Percentiles rank a stretch among this genome's conserved stretches.
Conservation (phyloP, 1,284 basidiomycete genomes). For the Apiotrichum siamense region DNA sequence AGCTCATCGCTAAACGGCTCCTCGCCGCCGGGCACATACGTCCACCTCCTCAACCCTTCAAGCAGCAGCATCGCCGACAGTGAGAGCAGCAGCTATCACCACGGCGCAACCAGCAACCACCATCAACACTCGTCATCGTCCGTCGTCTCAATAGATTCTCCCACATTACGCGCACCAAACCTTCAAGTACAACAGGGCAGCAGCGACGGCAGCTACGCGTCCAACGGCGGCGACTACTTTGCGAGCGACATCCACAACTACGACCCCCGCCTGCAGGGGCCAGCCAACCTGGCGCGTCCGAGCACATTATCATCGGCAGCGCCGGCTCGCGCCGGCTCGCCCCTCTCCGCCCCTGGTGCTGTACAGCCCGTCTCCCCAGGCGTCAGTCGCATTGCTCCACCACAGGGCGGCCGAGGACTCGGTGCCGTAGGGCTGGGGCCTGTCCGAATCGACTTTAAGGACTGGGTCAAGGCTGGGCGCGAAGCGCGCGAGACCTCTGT, state of each 20-base stretch:
- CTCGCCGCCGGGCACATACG: background rate
- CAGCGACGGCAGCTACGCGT: background rate
- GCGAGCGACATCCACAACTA: background rate
- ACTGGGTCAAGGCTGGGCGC: constrained; percentile 21
- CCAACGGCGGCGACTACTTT: background rate
- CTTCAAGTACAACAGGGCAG: background rate
- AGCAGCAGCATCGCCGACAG: background rate
- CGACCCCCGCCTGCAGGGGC: background rate
- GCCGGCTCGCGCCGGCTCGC: constrained; percentile 2
- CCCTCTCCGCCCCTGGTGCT: background rate
- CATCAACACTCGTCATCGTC: no score
- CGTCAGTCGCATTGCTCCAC: background rate
- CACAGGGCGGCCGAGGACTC: background rate
- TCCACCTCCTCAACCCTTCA: background rate
- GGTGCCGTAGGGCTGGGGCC: constrained; percentile 15
- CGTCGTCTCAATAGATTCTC: no score
- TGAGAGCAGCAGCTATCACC: background rate
- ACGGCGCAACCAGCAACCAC: background rate
- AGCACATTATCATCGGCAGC: background rate
- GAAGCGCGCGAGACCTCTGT: background rate
- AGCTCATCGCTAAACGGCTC: background rate
- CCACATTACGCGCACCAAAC: background rate
- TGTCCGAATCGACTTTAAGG: constrained; percentile 20
- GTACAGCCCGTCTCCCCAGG: constrained; percentile 2
- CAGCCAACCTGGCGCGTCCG: background rate